These are phyloP conservation scores for Cercospora sesami DNA, from an alignment of 2,329 filamentous ascomycete species.

Conservation along the genomic window DNA sequence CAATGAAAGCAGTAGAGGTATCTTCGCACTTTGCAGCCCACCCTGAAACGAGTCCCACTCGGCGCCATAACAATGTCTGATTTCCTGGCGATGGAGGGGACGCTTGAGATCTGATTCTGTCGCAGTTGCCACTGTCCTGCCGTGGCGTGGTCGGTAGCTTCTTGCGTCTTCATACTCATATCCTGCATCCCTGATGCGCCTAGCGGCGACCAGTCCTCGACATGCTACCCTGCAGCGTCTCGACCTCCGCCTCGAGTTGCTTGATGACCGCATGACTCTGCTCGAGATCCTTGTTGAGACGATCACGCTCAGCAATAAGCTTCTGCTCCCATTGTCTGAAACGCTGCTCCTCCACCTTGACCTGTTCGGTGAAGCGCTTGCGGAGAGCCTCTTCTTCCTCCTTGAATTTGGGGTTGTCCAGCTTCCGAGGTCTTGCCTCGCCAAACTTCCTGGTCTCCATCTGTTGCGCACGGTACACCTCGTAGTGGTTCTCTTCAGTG, in stretches of 20 bases:
- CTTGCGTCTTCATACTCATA: slow-evolving; percentile 11
- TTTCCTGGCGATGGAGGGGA: slow-evolving; percentile 11
- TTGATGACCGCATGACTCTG: slow-evolving; percentile 91
- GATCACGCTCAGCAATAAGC: slow-evolving; percentile 96
- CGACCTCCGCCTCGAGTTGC: slow-evolving; percentile 86
- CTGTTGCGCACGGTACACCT: slow-evolving; percentile 97
- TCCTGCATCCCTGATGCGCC: slow-evolving; percentile 3
- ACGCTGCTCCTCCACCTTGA: slow-evolving; percentile 99
- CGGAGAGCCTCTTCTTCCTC: slow-evolving; percentile 97
- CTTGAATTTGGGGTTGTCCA: slow-evolving; percentile 99
- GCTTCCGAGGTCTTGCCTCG: slow-evolving; percentile 92
- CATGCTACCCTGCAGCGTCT: slow-evolving; percentile 70
- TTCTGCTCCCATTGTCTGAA: slow-evolving; percentile 99
- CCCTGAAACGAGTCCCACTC: slow-evolving; percentile 15
- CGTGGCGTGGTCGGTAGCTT: slow-evolving; percentile 19
- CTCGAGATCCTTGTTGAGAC: slow-evolving; percentile 99
- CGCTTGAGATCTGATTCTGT: slow-evolving; percentile 19
- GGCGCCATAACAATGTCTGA: slow-evolving; percentile 21
- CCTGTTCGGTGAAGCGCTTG: slow-evolving; percentile 99
- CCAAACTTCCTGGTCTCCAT: slow-evolving; percentile 99
- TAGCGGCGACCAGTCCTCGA: slow-evolving; percentile 38
- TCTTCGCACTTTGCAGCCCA: slow-evolving; percentile 25
- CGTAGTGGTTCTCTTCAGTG: slow-evolving; percentile 98
- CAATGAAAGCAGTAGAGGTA: slow-evolving; percentile 33
- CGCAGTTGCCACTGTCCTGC: slow-evolving; percentile 25